Evolutionary conservation across 768 basidiomycete species (phyloP).

Genomic region (Pulveroboletus frians): DNA sequence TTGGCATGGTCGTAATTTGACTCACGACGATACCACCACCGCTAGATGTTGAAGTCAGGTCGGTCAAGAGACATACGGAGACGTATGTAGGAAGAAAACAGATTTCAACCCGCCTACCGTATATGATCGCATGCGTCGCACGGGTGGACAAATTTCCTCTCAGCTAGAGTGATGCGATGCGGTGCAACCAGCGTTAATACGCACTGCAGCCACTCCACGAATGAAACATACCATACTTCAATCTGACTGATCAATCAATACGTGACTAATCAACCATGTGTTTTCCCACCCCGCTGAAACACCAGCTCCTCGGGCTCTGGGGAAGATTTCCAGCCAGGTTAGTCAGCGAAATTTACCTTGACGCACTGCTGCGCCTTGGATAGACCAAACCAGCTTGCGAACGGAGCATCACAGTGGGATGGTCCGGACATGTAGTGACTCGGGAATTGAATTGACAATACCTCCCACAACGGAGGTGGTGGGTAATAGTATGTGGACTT

Average conservation of each 20-base stretch:
- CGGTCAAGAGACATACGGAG: background rate
- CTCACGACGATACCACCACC: constrained; percentile 55
- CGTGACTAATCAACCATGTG: constrained; percentile 68
- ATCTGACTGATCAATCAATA: constrained; percentile 50
- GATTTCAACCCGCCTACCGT: constrained; percentile 26
- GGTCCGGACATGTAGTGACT: constrained; percentile 59
- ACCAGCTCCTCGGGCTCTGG: constrained; percentile 38
- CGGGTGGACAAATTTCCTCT: constrained; percentile 66
- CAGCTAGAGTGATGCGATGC: constrained; percentile 56
- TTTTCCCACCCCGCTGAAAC: constrained; percentile 20
- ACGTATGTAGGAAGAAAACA: background rate
- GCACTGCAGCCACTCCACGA: constrained; percentile 1
- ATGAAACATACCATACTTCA: constrained; percentile 38
- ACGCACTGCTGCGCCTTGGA: background rate
- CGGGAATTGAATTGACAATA: constrained; percentile 57
- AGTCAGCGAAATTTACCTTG: constrained; percentile 3
- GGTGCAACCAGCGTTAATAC: background rate
- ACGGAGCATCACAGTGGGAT: constrained; percentile 45
- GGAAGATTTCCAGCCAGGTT: background rate
- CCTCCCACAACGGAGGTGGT: constrained; percentile 31
- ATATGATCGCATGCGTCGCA: constrained; percentile 46
- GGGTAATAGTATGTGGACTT: constrained; percentile 40
- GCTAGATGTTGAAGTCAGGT: constrained; percentile 20
- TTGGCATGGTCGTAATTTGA: constrained; percentile 42
- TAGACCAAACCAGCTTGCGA: constrained; percentile 31